These are phyloP conservation scores for Macrolepiota dolichaula DNA, from an alignment of 768 basidiomycete species.

Conservation along the genomic window DNA sequence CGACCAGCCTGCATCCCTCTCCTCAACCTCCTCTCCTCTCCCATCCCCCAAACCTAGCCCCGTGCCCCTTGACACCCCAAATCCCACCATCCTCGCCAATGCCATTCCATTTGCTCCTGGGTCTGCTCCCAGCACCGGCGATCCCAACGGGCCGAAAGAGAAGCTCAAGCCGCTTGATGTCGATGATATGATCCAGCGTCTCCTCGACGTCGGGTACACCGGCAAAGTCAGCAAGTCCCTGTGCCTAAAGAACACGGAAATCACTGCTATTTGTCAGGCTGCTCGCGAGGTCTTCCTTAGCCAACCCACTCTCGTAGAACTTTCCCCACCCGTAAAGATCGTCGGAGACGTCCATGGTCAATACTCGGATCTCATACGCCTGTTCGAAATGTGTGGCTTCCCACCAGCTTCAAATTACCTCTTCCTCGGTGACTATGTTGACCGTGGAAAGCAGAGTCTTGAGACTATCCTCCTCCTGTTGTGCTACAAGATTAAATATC, in stretches of 20 bases:
- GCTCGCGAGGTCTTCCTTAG: conserved; percentile 94
- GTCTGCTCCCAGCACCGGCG: conserved; percentile 41
- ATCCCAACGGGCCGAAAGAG: conserved; percentile 45
- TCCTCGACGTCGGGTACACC: conserved; percentile 95
- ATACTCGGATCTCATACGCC: conserved; percentile 95
- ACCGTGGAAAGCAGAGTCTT: conserved; percentile 96
- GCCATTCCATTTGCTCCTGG: conserved; percentile 51
- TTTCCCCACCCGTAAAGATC: conserved; percentile 98
- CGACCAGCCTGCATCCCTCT: conserved; percentile 33
- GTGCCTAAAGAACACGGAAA: conserved; percentile 95
- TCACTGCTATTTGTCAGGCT: conserved; percentile 89
- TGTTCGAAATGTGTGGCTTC: conserved; percentile 99
- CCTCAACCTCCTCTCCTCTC: conserved; percentile 35
- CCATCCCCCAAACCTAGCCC: conserved; percentile 40
- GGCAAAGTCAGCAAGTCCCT: conserved; percentile 97
- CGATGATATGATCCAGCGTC: conserved; percentile 96
- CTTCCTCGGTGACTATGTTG: conserved; percentile 98
- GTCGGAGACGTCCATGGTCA: conserved; percentile 99
- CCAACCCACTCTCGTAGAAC: conserved; percentile 95
- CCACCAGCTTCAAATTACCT: conserved; percentile 97
- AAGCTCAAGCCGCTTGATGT: conserved; percentile 79
- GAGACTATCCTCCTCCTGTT: conserved; percentile 96
- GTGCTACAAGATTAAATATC: conserved; percentile 99
- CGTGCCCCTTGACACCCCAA: conserved; percentile 73
- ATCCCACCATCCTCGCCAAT: conserved; percentile 85